Base-by-base conservation (phyloP, 345 rosid genomes). In the Gossypium raimondii region DNA sequence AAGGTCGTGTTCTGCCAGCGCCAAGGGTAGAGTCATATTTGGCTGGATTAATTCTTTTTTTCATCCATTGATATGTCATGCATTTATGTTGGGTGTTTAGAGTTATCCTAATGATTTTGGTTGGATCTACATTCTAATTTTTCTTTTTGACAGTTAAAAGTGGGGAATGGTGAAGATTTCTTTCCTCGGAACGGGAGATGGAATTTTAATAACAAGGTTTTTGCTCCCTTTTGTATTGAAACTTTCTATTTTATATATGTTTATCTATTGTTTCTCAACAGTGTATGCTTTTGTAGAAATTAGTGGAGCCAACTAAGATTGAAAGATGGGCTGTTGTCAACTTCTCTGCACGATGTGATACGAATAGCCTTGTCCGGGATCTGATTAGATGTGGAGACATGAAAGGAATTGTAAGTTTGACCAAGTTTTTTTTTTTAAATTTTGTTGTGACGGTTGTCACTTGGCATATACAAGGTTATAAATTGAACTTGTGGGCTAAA, bases 121-220 rank as follows among this genome's bases (percentile, higher is more conserved):
- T 59, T 45, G 17, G 29, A 77, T 70, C 55, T 76, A 1, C 47
- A 41, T 64, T 61, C 25, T 51, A 22, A 66, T 72, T 45, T 43
- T 11, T 62, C 45, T 59, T 34, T 22, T 73, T 72, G 73, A 55
- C 89, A 95, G 99, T 85, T 95, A 75, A 91, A 88, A 82, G 85
- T 86, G 29, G 99, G 99, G 45, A 90, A 91, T 4, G 98, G 99
- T 20, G 93, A 88, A 59, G 92, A 92, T 70, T 85, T 93, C 61
- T 75, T 75, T 45, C 96, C 98, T 16, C 85, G 91, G 22, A 89
- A 88, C 73, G 99, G 98, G 18, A 84, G 97, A 52, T 95, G 99
- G 98, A 95, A 93, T 81, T 91, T 93, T 56, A 93, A 91, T 69
- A 87, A 88, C 11, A 95, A 93, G 96, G 99, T 95, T 51, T 16